Conservation (phyloP, 1,284 basidiomycete species). For the Anthracocystis setariae region DNA sequence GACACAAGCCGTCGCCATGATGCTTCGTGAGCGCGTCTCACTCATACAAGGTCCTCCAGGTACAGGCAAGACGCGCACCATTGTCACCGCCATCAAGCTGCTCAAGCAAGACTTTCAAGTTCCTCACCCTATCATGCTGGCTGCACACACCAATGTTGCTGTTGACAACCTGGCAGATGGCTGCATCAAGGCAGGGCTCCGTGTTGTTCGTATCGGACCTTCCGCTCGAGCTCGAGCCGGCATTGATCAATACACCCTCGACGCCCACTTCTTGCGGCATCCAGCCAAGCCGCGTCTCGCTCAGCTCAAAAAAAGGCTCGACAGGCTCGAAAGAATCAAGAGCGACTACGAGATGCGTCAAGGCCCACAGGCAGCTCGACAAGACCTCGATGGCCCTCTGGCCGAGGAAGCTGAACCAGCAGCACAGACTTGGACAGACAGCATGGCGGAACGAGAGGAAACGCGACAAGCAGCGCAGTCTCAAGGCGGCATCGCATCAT, state of each 20-base stretch:
- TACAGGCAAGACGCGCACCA: conserved; percentile 94
- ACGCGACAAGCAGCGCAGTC: conserved; percentile 19
- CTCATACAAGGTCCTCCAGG: conserved; percentile 93
- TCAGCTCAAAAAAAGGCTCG: conserved; percentile 41
- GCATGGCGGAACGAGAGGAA: conserved; percentile 25
- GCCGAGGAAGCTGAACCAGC: conserved; percentile 2
- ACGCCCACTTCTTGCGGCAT: conserved; percentile 76
- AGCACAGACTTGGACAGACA: conserved; percentile 38
- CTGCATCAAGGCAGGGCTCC: conserved; percentile 73
- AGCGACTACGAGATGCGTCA: conserved; percentile 33
- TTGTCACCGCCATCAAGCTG: conserved; percentile 82
- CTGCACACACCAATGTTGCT: conserved; percentile 91
- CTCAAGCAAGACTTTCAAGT: conserved; percentile 88
- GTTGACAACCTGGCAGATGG: conserved; percentile 91
- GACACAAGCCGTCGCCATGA: conserved; percentile 82
- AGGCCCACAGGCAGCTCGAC: conserved; percentile 24
- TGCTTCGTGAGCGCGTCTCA: conserved; percentile 81
- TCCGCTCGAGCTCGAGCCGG: conserved; percentile 72
- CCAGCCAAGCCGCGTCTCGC: conserved; percentile 72
- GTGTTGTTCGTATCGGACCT: conserved; percentile 80
- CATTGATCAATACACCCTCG: conserved; percentile 75
- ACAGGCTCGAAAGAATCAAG: conserved; percentile 38
- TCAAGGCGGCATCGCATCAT: conserved; percentile 18
- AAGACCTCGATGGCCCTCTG: conserved; percentile 48
- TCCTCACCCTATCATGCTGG: conserved; percentile 83